Base-by-base conservation (phyloP, 169 alveolate species). In the Miamiensis avidus region DNA sequence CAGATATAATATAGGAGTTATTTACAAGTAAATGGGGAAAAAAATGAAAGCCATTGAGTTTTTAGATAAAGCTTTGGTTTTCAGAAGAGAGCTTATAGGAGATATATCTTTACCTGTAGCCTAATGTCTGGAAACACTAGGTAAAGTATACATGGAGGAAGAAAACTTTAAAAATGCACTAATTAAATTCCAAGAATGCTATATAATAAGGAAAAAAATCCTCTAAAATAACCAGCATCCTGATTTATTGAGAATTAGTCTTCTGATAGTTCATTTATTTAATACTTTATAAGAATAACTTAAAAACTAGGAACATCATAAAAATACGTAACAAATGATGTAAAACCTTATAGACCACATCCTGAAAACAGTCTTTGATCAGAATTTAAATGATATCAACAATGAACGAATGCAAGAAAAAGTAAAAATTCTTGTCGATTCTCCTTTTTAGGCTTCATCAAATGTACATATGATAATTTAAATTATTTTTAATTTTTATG, bases 31-130 rank as follows among this genome's bases (percentile, higher is more conserved):
- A 49, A 29, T 49, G 32, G 69, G 76, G 31, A 85, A 74, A 75
- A 85, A 74, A 34, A 65, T 77, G 26, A 30, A 78, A 31, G 85
- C 89, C 4, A 72, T 78, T 6, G 89, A 85, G 4, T 79, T 78
- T 64, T 65, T 85, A 25, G 89, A 85, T 16, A 85, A 79, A 33
- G 84, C 89, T 11, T 49, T 85, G 28, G 74, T 73, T 69, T 28
- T 73, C 26, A 78, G 89, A 27, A 85, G 89, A 79, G 34, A 78
- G n/a, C 32, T 78, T 32, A 85, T 85, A 4, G 89, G 89, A 0
- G 27, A 79, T n/a, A 78, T 75, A n/a, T 73, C 83, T 32, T 29
- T 85, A n/a, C 84, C 82, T 16, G 89, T 81, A 29, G 89, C 89
- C 29, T 32, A 73, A 33, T 78, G 86, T 34, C 74, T 85, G 27